These are phyloP conservation scores for Tetrahymena borealis DNA, from an alignment of 73 alveolate species.

Conservation along the genomic window DNA sequence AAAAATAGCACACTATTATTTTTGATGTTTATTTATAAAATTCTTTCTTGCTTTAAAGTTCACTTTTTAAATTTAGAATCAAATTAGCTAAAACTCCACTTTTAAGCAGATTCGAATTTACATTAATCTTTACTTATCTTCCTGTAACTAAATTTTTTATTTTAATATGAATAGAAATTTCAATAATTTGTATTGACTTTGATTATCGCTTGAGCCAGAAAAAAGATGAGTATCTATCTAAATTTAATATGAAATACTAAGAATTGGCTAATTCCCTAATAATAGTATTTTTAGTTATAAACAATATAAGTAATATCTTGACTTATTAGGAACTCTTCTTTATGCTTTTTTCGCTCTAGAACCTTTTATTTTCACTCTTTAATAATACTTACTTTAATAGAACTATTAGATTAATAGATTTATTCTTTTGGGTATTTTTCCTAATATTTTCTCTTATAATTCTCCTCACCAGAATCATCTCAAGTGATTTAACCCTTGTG, in stretches of 20 bases:
- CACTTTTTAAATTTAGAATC: too few species aligned
- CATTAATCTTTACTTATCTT: too few species aligned
- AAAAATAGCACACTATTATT: too few species aligned
- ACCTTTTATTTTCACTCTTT: neutral
- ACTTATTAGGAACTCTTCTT: neutral
- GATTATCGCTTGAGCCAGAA: neutral
- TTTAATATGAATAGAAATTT: neutral
- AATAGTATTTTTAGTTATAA: neutral
- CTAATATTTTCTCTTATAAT: neutral
- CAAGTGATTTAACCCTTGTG: neutral
- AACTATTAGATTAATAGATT: neutral
- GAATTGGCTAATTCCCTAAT: neutral
- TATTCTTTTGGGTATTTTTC: neutral
- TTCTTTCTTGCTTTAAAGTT: too few species aligned
- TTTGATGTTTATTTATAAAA: too few species aligned
- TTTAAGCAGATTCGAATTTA: too few species aligned
- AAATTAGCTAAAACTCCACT: too few species aligned
- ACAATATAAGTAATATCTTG: neutral
- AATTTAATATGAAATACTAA: neutral
- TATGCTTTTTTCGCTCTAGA: neutral
- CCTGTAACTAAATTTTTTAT: neutral
- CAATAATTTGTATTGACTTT: neutral
- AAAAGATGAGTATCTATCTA: neutral
- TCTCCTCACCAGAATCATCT: neutral
- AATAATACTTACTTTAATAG: neutral